Evolutionary conservation across 1,139 yeast species (phyloP).

Genomic region (Tardiomyces digboiensis): DNA sequence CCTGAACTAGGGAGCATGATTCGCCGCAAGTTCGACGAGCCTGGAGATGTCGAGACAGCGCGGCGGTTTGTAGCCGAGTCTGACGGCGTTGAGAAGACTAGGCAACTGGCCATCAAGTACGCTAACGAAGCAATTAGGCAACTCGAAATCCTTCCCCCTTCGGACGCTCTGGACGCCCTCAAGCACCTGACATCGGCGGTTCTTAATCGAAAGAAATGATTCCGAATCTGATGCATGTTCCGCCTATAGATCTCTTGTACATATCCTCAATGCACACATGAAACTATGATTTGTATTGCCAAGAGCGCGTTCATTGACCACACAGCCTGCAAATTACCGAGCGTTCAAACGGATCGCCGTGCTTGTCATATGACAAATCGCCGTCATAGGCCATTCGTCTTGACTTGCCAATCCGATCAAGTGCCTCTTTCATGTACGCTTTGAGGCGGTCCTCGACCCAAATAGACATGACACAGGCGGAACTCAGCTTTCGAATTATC

Average conservation of each 20-base stretch:
- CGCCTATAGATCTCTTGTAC: no score
- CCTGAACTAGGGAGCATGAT: slow-evolving; percentile 82
- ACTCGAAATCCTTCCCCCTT: slow-evolving; percentile 62
- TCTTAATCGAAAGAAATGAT: slow-evolving; percentile 53
- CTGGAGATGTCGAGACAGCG: slow-evolving; percentile 81
- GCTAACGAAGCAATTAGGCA: slow-evolving; percentile 67
- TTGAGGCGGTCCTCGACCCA: not conserved
- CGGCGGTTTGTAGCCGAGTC: slow-evolving; percentile 61
- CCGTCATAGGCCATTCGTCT: not conserved
- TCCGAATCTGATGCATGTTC: no score
- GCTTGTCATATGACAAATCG: not conserved
- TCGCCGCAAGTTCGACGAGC: slow-evolving; percentile 66
- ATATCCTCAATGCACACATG: no score
- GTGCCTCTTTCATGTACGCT: not conserved
- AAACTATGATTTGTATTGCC: not conserved
- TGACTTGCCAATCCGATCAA: not conserved
- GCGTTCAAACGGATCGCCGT: not conserved
- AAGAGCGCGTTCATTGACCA: not conserved
- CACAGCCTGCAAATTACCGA: not conserved
- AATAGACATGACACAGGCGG: not conserved
- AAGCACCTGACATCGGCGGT: slow-evolving; percentile 78
- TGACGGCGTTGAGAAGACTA: slow-evolving; percentile 70
- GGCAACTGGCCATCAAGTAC: slow-evolving; percentile 66
- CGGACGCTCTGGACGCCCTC: slow-evolving; percentile 83
- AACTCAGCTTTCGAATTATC: no score